These are phyloP conservation scores for Globisporangium iwayamae DNA, from an alignment of 352 stramenopile species.

Conservation along the genomic window DNA sequence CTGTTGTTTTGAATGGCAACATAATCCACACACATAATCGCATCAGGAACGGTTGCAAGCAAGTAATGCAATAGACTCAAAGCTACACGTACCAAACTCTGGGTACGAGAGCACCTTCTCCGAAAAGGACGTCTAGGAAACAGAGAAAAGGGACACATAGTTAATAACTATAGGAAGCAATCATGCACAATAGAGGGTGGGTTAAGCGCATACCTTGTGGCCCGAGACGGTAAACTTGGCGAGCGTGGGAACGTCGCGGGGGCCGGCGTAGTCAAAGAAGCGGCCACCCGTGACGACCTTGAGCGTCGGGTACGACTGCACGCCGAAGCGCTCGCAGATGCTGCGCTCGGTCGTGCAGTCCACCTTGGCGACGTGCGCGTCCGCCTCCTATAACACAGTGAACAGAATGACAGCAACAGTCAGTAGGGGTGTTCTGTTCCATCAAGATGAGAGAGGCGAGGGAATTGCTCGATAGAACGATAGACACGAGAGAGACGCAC, in stretches of 20 bases:
- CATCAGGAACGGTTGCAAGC: neutral
- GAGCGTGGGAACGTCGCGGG: conserved; percentile 54
- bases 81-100: conserved; percentile 44
- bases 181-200: neutral
- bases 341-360: conserved; percentile 74
- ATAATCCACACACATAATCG: neutral
- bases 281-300: conserved; percentile 62
- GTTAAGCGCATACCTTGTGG: conserved; percentile 48
- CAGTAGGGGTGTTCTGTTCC: no score
- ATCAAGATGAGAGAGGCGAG: neutral
- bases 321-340: conserved; percentile 77
- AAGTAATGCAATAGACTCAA: neutral
- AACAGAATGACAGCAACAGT: neutral
- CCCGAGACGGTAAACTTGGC: conserved; percentile 46
- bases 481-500: conserved; percentile 11
- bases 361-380: conserved; percentile 60
- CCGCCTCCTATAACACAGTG: conserved; percentile 18
- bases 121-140: conserved; percentile 33
- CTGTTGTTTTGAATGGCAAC: conserved; percentile 6
- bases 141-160: neutral
- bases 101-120: conserved; percentile 51
- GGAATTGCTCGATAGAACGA: no score
- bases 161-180: neutral
- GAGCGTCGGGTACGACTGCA: conserved; percentile 80
- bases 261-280: conserved; percentile 70